phyloP scores from a whole-genome alignment of 1,284 basidiomycete genomes.

The Inonotus hispidus region DNA sequence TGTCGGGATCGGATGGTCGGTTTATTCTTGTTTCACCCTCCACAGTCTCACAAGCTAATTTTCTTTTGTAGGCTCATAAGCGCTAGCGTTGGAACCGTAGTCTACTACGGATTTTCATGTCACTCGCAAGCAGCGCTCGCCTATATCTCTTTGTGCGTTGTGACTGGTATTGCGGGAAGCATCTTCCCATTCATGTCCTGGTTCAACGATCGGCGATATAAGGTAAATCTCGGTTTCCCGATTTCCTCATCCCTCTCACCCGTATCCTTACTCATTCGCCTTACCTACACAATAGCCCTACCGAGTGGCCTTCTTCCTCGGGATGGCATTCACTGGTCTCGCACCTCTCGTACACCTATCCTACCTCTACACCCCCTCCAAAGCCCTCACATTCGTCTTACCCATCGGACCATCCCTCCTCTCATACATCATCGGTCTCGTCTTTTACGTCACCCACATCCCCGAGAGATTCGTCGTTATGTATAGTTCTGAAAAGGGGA shows the following conservation, averaged over 20 bases:
- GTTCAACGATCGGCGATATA: slow-evolving; percentile 81
- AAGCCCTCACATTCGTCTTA: slow-evolving; percentile 60
- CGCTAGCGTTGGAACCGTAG: slow-evolving; percentile 62
- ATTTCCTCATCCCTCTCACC: not conserved
- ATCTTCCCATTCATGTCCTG: slow-evolving; percentile 81
- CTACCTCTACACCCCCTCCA: slow-evolving; percentile 48
- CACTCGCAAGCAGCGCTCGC: slow-evolving; percentile 41
- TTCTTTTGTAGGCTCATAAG: too few species aligned
- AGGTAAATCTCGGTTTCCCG: too few species aligned
- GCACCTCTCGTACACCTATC: slow-evolving; percentile 69
- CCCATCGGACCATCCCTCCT: slow-evolving; percentile 67
- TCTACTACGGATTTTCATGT: slow-evolving; percentile 73
- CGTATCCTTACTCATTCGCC: not conserved
- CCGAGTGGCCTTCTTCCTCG: slow-evolving; percentile 79
- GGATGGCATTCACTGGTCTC: slow-evolving; percentile 65
- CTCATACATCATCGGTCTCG: slow-evolving; percentile 73
- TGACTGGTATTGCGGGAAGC: slow-evolving; percentile 70
- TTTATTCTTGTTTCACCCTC: slow-evolving; percentile 10
- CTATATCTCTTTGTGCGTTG: slow-evolving; percentile 61
- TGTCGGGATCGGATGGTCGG: slow-evolving; percentile 75
- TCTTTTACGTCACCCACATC: slow-evolving; percentile 79
- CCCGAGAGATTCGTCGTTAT: too few species aligned
- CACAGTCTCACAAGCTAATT: slow-evolving; percentile 68
- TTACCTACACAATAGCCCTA: not conserved
- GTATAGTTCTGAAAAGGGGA: slow-evolving; percentile 38